A percentile compares a stretch with the other conserved stretches of the same genome.
These are phyloP conservation scores for Graphilbum ipis-grandicollis DNA, from an alignment of 2,329 filamentous ascomycete genomes.

Conservation along the genomic window DNA sequence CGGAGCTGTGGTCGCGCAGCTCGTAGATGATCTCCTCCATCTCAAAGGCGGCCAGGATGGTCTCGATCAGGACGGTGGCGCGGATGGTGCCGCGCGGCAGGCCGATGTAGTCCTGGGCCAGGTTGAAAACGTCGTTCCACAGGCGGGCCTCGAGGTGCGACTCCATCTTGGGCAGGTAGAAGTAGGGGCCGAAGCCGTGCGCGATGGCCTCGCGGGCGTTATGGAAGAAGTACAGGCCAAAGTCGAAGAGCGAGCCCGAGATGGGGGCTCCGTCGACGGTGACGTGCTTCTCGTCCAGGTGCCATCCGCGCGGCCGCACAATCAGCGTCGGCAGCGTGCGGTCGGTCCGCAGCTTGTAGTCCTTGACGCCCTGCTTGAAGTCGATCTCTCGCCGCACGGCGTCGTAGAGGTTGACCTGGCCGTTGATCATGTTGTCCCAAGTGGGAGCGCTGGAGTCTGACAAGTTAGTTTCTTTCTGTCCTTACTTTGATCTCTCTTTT, in stretches of 20 bases:
- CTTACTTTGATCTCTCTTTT: too few species aligned
- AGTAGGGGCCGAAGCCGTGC: slow-evolving; percentile 81
- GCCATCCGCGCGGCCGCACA: slow-evolving; percentile 89
- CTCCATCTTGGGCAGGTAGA: slow-evolving; percentile 97
- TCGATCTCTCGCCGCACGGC: slow-evolving; percentile 86
- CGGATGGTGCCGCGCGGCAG: slow-evolving; percentile 85
- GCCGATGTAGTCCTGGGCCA: slow-evolving; percentile 82
- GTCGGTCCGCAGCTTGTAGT: slow-evolving; percentile 94
- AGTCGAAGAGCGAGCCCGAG: slow-evolving; percentile 85
- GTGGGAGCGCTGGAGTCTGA: slow-evolving; percentile 86
- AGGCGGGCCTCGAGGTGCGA: slow-evolving; percentile 90
- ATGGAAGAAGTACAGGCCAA: slow-evolving; percentile 98
- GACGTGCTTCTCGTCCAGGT: slow-evolving; percentile 96
- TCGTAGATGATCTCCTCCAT: slow-evolving; percentile 99
- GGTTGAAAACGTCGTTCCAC: slow-evolving; percentile 97
- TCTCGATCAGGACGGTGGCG: slow-evolving; percentile 92
- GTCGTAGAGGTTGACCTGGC: slow-evolving; percentile 94
- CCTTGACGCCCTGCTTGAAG: slow-evolving; percentile 88
- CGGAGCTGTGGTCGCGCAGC: slow-evolving; percentile 87
- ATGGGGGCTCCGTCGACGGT: slow-evolving; percentile 91
- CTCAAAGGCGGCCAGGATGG: slow-evolving; percentile 92
- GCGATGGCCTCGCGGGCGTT: slow-evolving; percentile 80
- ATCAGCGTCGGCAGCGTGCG: slow-evolving; percentile 75
- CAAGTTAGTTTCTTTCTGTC: too few species aligned
- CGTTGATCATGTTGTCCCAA: slow-evolving; percentile 99